phyloP scores from a whole-genome alignment of 1,284 basidiomycete species.

The Papiliotrema nemorosa region DNA sequence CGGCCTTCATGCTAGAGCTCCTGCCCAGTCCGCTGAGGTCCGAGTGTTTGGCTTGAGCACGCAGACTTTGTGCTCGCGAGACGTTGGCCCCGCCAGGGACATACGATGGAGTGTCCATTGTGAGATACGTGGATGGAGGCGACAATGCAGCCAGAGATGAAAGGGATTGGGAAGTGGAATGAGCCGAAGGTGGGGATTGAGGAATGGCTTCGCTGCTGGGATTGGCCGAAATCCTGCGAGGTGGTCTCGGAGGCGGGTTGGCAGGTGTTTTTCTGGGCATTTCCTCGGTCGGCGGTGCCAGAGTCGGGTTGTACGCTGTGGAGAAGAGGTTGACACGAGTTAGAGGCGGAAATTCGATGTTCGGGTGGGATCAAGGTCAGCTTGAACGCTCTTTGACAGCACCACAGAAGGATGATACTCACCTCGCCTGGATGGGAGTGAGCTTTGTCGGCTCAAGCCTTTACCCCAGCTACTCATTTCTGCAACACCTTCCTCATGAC shows the following conservation, averaged over 20 bases:
- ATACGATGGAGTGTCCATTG: neutral
- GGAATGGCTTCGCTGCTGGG: slow-evolving; percentile 13
- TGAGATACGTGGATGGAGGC: slow-evolving; percentile 7
- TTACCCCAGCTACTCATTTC: slow-evolving; percentile 32
- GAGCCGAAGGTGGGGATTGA: slow-evolving; percentile 15
- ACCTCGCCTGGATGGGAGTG: slow-evolving; percentile 40
- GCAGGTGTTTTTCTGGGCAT: slow-evolving; percentile 5
- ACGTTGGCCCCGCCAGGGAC: slow-evolving; percentile 18
- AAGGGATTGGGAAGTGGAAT: slow-evolving; percentile 33
- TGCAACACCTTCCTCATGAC: slow-evolving; percentile 8
- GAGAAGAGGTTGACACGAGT: too few relatives aligned
- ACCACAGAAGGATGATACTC: too few relatives aligned
- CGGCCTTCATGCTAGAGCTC: slow-evolving; percentile 36
- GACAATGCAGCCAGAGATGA: slow-evolving; percentile 37
- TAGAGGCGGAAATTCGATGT: too few relatives aligned
- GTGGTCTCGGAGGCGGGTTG: slow-evolving; percentile 37
- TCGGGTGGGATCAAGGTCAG: too few relatives aligned
- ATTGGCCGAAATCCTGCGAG: slow-evolving; percentile 25
- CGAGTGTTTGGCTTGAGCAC: slow-evolving; percentile 35
- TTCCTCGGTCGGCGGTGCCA: slow-evolving; percentile 2
- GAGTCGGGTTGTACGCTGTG: slow-evolving; percentile 13
- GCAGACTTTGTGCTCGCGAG: slow-evolving; percentile 42
- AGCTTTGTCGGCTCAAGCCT: slow-evolving; percentile 40
- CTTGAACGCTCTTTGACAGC: too few relatives aligned
- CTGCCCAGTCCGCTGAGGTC: slow-evolving; percentile 29